These are phyloP conservation scores for Ganoderma lucidum DNA, from an alignment of 1,284 basidiomycete genomes.

Conservation along the genomic window DNA sequence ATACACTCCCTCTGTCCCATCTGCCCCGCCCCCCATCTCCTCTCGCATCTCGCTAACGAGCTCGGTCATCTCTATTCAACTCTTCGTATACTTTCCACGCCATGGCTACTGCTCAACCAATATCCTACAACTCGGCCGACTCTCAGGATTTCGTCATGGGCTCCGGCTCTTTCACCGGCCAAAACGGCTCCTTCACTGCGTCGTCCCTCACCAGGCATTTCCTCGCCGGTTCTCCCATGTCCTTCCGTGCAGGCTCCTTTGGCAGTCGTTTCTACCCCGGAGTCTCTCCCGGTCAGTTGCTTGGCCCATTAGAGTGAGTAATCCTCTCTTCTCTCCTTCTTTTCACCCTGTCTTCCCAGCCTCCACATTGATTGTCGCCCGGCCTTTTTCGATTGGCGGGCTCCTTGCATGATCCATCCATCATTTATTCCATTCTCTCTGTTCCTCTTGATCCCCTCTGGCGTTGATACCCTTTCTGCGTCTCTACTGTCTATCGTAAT, in stretches of 20 bases:
- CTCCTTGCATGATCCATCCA: slow-evolving; percentile 1
- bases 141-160: slow-evolving; percentile 48
- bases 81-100: slow-evolving; percentile 14
- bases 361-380: not conserved
- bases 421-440: not conserved
- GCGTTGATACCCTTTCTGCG: not conserved
- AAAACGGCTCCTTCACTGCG: slow-evolving; percentile 56
- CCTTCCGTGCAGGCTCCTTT: slow-evolving; percentile 69
- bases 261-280: slow-evolving; percentile 68
- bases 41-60: slow-evolving; percentile 17
- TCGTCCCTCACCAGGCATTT: slow-evolving; percentile 71
- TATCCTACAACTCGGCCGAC: slow-evolving; percentile 45
- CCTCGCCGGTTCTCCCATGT: slow-evolving; percentile 69
- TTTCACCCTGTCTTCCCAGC: not conserved
- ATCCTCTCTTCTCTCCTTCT: not conserved
- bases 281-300: slow-evolving; percentile 66
- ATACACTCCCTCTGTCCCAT: slow-evolving; percentile 15
- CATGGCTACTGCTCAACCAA: slow-evolving; percentile 63
- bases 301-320: slow-evolving; percentile 70
- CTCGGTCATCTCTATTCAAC: slow-evolving; percentile 16
- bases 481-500: not conserved
- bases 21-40: not conserved
- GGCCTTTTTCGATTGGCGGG: not conserved
- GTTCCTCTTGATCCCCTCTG: not conserved
- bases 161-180: slow-evolving; percentile 57